Evolutionary conservation across 2,329 filamentous ascomycete species (phyloP), one percentile per base, ranked within the genome.

Genomic region (Zasmidium cellare): DNA sequence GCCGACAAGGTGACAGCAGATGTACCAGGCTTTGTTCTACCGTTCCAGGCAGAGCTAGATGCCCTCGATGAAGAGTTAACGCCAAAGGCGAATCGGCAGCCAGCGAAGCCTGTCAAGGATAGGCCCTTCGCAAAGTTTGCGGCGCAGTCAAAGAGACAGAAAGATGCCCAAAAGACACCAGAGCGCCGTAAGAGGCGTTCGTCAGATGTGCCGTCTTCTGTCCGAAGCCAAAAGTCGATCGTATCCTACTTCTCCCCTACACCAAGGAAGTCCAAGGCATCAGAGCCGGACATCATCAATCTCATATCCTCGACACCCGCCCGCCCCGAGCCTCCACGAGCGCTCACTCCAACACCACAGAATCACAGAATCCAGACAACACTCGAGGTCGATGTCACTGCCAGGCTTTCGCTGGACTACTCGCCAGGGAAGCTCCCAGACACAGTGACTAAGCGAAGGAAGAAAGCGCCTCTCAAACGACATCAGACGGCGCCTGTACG

Each of bases 401-500:
- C 28, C 35, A 18, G 12, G 22, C 6, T 2, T 2, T 16, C 25
- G 22, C 9, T 45, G 12, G 16, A 49, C 31, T 52, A 41, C 41
- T 52, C 55, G 6, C 41, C 52, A 6, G 55, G 55, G 2, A 58
- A 46, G 47, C 57, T 74, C 5, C 71, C 71, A 1, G 65, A 62
- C n/a, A 70, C 70, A 2, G 67, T 74, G 2, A 73, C 70, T 0
- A 69, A 69, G 51, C 64, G 71, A 25, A 59, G 68, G 31, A 67
- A 59, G 41, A 67, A 67, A 44, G 63, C 62, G 19, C 66, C 66
- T 0, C 54, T 73, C 57, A 70, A 66, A 51, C 59, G 71, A 52
- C 53, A 59, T 35, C 61, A 67, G 51, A 72, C 68, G 3, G 71
- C 70, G 3, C 70, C 71, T 18, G 64, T 62, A 5, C 35, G 49